Conservation (phyloP, 441 rosid species). For the Gossypium laxum region DNA sequence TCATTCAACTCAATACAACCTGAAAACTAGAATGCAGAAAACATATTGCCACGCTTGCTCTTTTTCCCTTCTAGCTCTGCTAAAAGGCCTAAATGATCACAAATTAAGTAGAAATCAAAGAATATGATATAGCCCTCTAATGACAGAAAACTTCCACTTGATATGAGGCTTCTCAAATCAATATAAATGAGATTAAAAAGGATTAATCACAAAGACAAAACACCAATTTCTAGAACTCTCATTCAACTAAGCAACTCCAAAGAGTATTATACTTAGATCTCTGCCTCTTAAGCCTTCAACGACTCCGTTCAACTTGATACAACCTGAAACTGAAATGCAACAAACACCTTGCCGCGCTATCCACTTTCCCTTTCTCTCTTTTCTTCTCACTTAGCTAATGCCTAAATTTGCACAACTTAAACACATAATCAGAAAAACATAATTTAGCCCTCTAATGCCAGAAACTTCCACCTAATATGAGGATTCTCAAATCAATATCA, state of each 20-base stretch:
- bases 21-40: background rate
- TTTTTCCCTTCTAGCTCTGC: background rate
- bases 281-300: background rate
- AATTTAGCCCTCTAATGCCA: background rate
- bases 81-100: background rate
- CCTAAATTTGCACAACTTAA: background rate
- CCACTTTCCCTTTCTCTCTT: background rate
- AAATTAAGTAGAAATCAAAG: background rate
- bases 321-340: background rate
- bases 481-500: background rate
- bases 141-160: background rate
- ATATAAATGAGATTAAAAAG: background rate
- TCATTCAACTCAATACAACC: background rate
- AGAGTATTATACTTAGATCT: background rate
- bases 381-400: background rate
- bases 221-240: background rate
- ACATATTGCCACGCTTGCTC: background rate
- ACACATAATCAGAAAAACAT: background rate
- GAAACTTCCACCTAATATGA: background rate
- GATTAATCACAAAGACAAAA: background rate
- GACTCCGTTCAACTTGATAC: background rate
- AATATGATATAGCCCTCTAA: background rate
- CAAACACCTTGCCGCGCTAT: background rate
- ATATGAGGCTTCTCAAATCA: background rate
- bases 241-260: background rate